Evolutionary conservation across 352 stramenopile genomes (phyloP).

Genomic region (Globisporangium rhizosaccharum): DNA sequence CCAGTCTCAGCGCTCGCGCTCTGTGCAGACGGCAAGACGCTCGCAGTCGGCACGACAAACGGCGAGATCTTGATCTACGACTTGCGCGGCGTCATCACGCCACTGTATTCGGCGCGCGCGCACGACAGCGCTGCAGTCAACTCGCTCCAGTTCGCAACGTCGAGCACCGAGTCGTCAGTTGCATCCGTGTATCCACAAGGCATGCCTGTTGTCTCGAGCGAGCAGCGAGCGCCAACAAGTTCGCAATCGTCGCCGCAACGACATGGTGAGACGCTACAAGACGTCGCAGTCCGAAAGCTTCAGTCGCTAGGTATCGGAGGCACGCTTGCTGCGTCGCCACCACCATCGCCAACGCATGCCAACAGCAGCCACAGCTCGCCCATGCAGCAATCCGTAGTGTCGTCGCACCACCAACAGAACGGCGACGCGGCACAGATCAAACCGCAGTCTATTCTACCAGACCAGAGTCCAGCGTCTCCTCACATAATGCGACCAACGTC

Average conservation of each 20-base stretch:
- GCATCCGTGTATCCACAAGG: slow-evolving; percentile 25
- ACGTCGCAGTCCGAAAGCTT: slow-evolving; percentile 37
- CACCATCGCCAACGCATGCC: neutral
- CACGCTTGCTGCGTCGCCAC: neutral
- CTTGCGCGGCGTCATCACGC: slow-evolving; percentile 54
- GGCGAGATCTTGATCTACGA: slow-evolving; percentile 66
- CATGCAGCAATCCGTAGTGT: neutral
- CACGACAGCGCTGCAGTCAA: slow-evolving; percentile 38
- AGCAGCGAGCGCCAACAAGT: slow-evolving; percentile 23
- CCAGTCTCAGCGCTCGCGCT: slow-evolving; percentile 52
- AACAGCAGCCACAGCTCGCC: neutral
- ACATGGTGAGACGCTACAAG: slow-evolving; percentile 28
- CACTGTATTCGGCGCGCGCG: slow-evolving; percentile 36
- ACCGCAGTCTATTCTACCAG: neutral
- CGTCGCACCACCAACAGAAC: neutral
- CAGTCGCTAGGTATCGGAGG: slow-evolving; percentile 26
- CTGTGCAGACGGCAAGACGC: slow-evolving; percentile 61
- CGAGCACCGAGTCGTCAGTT: slow-evolving; percentile 19
- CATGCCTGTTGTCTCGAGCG: slow-evolving; percentile 37
- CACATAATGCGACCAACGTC: too few relatives aligned
- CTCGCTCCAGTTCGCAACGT: slow-evolving; percentile 53
- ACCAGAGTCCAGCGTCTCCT: too few relatives aligned
- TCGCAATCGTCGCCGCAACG: slow-evolving; percentile 22
- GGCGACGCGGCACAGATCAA: neutral
- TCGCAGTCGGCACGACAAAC: slow-evolving; percentile 42